phyloP scores from a whole-genome alignment of 2,329 filamentous ascomycete species.

The Xenosphaeropsis pyriputrescens region DNA sequence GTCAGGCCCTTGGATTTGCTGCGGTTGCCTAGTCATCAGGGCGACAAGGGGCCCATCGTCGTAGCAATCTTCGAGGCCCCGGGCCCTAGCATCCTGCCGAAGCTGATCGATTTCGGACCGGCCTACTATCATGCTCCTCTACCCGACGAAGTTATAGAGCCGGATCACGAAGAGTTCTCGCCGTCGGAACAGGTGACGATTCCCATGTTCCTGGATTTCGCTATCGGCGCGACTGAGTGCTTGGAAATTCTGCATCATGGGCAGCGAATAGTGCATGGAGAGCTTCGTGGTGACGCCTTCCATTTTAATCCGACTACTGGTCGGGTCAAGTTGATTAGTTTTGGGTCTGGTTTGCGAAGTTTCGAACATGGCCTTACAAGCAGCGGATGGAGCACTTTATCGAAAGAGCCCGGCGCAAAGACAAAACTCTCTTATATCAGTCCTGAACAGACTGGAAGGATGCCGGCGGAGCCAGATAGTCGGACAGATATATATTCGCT shows the following conservation, averaged over 20 bases:
- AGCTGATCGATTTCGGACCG: constrained; percentile 65
- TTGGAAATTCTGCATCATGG: constrained; percentile 85
- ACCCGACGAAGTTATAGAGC: constrained; percentile 17
- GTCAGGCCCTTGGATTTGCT: constrained; percentile 69
- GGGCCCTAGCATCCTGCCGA: constrained; percentile 56
- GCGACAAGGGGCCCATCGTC: constrained; percentile 56
- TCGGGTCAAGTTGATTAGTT: constrained; percentile 65
- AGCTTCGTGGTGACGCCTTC: constrained; percentile 82
- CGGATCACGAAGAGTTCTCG: constrained; percentile 25
- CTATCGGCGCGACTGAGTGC: constrained; percentile 74
- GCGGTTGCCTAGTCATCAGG: constrained; percentile 50
- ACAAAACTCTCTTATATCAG: constrained; percentile 87
- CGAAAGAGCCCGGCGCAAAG: constrained; percentile 71
- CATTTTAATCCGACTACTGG: constrained; percentile 64
- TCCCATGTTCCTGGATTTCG: constrained; percentile 74
- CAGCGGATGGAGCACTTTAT: constrained; percentile 73
- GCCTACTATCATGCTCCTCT: constrained; percentile 50
- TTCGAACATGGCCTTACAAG: constrained; percentile 84
- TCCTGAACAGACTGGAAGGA: constrained; percentile 84
- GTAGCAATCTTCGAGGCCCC: constrained; percentile 72
- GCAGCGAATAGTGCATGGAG: constrained; percentile 74
- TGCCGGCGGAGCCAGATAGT: constrained; percentile 82
- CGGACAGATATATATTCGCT: constrained; percentile 90
- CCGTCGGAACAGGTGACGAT: constrained; percentile 51
- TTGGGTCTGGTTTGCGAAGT: constrained; percentile 72